These are phyloP conservation scores for Backusella mclennaniae DNA, from an alignment of 192 early-diverging fungal genomes.

Conservation along the genomic window DNA sequence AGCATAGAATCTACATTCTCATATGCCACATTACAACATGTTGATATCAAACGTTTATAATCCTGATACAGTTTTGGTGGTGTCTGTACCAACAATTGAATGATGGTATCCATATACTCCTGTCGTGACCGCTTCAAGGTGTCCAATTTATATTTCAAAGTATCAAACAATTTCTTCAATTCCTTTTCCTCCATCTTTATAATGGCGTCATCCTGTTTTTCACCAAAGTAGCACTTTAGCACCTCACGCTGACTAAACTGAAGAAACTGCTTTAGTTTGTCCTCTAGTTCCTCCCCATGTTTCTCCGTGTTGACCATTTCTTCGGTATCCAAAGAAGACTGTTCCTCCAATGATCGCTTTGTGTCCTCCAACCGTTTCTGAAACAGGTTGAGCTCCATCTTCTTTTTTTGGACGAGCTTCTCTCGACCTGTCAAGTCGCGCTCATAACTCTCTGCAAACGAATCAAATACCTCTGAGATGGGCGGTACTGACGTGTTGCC, in stretches of 20 bases:
- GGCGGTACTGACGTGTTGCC: conserved; percentile 21
- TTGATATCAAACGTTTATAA: conserved; percentile 66
- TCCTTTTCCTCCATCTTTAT: conserved; percentile 30
- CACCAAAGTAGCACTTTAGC: conserved; percentile 26
- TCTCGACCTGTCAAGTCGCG: conserved; percentile 45
- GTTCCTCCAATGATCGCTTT: conserved; percentile 20
- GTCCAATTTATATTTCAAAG: conserved; percentile 12
- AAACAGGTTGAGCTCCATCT: conserved; percentile 29
- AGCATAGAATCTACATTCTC: conserved; percentile 63
- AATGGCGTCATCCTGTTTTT: conserved; percentile 13
- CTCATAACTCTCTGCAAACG: conserved; percentile 43
- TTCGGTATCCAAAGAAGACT: conserved; percentile 26
- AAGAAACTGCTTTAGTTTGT: conserved; percentile 30
- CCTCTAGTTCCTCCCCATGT: conserved; percentile 24
- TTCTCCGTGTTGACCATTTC: conserved; percentile 28
- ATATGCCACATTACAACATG: conserved; percentile 62
- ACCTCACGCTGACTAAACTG: conserved; percentile 35
- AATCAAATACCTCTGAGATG: conserved; percentile 44
- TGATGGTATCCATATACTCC: conserved; percentile 41
- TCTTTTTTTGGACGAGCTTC: conserved; percentile 37
- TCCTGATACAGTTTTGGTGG: conserved; percentile 49
- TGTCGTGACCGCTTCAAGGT: conserved; percentile 30
- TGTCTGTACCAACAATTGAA: conserved; percentile 36
- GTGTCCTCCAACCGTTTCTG: conserved; percentile 37
- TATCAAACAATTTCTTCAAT: conserved; percentile 32